phyloP scores from a whole-genome alignment of 495 filamentous ascomycete genomes.

The Diplogelasinospora grovesii region DNA sequence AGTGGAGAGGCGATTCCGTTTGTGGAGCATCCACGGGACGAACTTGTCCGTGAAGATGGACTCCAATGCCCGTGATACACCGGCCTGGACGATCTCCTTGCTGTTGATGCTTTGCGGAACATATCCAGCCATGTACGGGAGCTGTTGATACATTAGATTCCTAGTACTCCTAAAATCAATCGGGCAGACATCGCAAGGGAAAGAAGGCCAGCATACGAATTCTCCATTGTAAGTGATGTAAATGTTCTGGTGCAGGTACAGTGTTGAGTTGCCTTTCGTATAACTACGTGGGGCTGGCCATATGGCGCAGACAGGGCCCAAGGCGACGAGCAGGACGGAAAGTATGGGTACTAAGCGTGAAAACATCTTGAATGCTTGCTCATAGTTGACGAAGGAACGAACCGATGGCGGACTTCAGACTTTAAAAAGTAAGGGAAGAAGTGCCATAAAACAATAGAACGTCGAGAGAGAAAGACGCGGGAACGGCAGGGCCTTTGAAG shows the following conservation, averaged over 20 bases:
- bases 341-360: slow-evolving; percentile 26
- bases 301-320: slow-evolving; percentile 38
- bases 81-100: slow-evolving; percentile 43
- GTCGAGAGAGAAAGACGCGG: neutral
- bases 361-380: slow-evolving; percentile 17
- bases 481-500: neutral
- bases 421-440: neutral
- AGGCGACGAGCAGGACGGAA: slow-evolving; percentile 27
- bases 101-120: slow-evolving; percentile 30
- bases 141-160: slow-evolving; percentile 28
- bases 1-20: slow-evolving; percentile 40
- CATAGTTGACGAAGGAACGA: neutral
- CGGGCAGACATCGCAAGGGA: slow-evolving; percentile 8
- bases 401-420: neutral
- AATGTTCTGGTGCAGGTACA: slow-evolving; percentile 51
- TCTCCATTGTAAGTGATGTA: slow-evolving; percentile 50
- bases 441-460: neutral
- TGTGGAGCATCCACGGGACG: slow-evolving; percentile 70
- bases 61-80: slow-evolving; percentile 36
- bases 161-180: slow-evolving; percentile 12
- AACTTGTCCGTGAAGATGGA: slow-evolving; percentile 56
- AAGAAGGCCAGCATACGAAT: slow-evolving; percentile 38
- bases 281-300: slow-evolving; percentile 54
- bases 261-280: slow-evolving; percentile 43
- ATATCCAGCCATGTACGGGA: slow-evolving; percentile 37